These are phyloP conservation scores for Cicer judaicum DNA, from an alignment of 306 rosid genomes.

Conservation along the genomic window DNA sequence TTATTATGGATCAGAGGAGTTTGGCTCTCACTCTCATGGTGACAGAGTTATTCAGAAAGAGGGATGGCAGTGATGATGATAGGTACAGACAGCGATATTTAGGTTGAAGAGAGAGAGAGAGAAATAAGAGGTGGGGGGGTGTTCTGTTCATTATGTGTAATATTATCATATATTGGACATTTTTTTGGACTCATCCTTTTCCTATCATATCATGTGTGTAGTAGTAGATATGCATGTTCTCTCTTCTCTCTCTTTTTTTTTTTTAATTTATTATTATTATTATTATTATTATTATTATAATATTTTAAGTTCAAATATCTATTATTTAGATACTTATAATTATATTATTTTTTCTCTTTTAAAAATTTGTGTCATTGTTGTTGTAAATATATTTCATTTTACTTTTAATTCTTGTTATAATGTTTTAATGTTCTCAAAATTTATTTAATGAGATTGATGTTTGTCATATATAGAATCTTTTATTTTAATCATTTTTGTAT, in stretches of 20 bases:
- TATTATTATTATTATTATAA: not conserved
- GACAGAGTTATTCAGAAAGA: conserved; percentile 72
- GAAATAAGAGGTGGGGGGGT: not conserved
- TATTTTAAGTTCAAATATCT: not conserved
- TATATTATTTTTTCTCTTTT: too few relatives aligned
- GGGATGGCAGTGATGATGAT: conserved; percentile 56
- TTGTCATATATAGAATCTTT: too few relatives aligned
- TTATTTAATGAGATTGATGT: too few relatives aligned
- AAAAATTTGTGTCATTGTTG: too few relatives aligned
- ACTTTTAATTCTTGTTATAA: too few relatives aligned
- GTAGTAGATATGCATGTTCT: not conserved
- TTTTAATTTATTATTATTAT: too few relatives aligned
- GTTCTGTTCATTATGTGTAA: too few relatives aligned
- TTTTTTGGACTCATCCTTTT: conserved; percentile 54
- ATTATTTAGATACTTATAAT: too few relatives aligned
- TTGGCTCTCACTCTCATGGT: conserved; percentile 96
- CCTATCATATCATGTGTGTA: not conserved
- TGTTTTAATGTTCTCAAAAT: too few relatives aligned
- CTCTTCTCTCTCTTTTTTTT: too few relatives aligned
- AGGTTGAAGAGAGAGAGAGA: conserved; percentile 61
- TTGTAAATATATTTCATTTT: too few relatives aligned
- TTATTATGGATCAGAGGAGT: conserved; percentile 41
- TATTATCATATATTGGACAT: conserved; percentile 45
- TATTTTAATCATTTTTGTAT: too few relatives aligned
- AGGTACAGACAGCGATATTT: conserved; percentile 79